Evolutionary conservation across 768 basidiomycete species (phyloP), one percentile per base, ranked within the genome.

Genomic region (Auriculariales sp.): DNA sequence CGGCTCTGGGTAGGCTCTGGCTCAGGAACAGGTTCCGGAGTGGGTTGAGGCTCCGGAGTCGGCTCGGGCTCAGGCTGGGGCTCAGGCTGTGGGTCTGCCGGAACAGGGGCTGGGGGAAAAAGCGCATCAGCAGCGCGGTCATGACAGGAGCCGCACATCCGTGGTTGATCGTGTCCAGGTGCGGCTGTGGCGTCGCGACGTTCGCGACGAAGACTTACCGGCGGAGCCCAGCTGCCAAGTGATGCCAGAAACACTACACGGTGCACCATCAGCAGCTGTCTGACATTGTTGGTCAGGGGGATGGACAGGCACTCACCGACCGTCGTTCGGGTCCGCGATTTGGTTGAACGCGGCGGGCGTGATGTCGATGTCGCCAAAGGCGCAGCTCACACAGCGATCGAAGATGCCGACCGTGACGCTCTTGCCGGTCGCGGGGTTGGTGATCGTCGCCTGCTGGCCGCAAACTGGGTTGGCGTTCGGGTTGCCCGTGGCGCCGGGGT

Each of bases 401-500:
- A 68, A 70, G 54, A 85, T 58, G 0, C 61, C 59, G 19, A 82
- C 74, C 0, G 59, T 64, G 46, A 78, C 67, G 2, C 56, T 58
- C 28, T 73, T 73, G 54, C 77, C 76, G 39, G 68, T 28, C 57
- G 76, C 83, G 83, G 49, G 24, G 6, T 36, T 15, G 30, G 19
- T 53, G 7, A 65, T 64, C 0, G 19, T 56, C 49, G 83, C 64
- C 49, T 64, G 55, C 57, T 64, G 70, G 55, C 66, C 65, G 60
- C 88, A 90, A 49, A 90, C 61, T 29, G 87, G 84, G 67, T 91
- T 88, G 49, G 54, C 58, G 62, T 89, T 90, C 25, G 86, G 81
- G 68, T 90, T 77, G n/a, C n/a, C n/a, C n/a, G n/a, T n/a, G 4
- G 46, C 68, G 24, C 73, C 71, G 15, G 63, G 47, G 59, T 77